phyloP scores from a whole-genome alignment of 306 rosid species.

The Crotalaria pallida region DNA sequence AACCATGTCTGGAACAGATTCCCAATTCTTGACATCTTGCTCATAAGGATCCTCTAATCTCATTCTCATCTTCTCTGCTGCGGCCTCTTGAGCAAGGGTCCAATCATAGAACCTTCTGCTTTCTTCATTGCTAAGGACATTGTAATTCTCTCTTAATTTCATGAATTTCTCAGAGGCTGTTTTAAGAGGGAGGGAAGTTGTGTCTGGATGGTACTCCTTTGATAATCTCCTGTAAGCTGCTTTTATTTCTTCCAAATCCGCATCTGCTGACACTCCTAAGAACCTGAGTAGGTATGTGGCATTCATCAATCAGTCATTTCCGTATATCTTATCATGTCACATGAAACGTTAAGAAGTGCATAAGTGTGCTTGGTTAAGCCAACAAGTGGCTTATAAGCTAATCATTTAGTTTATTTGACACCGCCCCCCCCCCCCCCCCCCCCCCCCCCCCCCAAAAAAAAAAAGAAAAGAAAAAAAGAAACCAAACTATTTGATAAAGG shows the following conservation, averaged over 20 bases:
- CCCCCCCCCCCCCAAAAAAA: no score
- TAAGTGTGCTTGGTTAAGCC: no score
- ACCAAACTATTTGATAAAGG: no score
- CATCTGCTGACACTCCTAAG: slow-evolving; percentile 64
- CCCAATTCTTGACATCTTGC: slow-evolving; percentile 33
- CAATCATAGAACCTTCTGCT: slow-evolving; percentile 75
- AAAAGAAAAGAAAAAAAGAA: no score
- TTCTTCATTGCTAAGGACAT: slow-evolving; percentile 59
- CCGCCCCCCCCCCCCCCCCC: no score
- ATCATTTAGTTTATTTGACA: no score
- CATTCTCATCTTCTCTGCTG: slow-evolving; percentile 63
- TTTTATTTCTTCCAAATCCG: slow-evolving; percentile 77
- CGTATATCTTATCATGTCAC: neutral
- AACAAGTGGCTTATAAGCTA: no score
- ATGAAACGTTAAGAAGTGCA: neutral
- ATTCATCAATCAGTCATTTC: neutral
- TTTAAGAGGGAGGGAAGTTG: slow-evolving; percentile 86
- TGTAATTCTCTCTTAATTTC: slow-evolving; percentile 65
- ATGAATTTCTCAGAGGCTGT: slow-evolving; percentile 76
- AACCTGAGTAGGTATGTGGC: slow-evolving; percentile 48
- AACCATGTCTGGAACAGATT: slow-evolving; percentile 70
- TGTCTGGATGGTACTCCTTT: slow-evolving; percentile 95
- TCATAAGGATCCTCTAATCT: slow-evolving; percentile 71
- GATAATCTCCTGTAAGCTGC: slow-evolving; percentile 70
- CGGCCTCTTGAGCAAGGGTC: slow-evolving; percentile 88